Evolutionary conservation across 2,329 filamentous ascomycete species (phyloP).

Genomic region (Ceratocystis papillata): DNA sequence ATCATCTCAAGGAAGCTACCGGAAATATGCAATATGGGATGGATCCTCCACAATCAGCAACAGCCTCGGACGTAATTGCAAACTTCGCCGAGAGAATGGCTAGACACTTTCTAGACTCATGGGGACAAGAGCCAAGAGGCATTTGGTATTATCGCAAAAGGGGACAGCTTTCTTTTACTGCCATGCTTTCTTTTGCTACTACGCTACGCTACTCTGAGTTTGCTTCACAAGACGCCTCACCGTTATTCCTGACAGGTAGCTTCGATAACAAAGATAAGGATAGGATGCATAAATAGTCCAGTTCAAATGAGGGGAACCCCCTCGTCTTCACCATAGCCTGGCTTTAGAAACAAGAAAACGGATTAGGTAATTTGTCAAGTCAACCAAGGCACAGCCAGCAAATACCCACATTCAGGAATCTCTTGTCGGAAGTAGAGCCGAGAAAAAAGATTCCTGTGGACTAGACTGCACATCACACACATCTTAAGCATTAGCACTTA

Average conservation of each 20-base stretch:
- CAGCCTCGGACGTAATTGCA: neutral
- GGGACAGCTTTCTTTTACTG: neutral
- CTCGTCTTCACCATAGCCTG: neutral
- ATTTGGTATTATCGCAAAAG: neutral
- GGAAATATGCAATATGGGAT: neutral
- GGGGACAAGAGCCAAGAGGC: neutral
- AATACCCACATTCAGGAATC: neutral
- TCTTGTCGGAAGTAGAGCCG: conserved; percentile 3
- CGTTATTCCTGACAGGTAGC: neutral
- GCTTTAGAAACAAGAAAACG: neutral
- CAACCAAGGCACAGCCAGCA: neutral
- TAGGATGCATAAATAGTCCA: neutral
- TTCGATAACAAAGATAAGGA: neutral
- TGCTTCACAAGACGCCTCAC: neutral
- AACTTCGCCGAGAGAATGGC: neutral
- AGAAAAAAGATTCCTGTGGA: neutral
- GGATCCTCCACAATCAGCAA: neutral
- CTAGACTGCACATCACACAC: neutral
- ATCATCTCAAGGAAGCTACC: conserved; percentile 2
- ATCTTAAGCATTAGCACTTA: neutral
- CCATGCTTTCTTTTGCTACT: neutral
- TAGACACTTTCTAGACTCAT: neutral
- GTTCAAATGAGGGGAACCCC: neutral
- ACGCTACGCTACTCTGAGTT: neutral
- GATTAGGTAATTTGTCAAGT: neutral